These are phyloP conservation scores for Dothiorella sarmentorum DNA, from an alignment of 2,329 filamentous ascomycete species.

Conservation along the genomic window DNA sequence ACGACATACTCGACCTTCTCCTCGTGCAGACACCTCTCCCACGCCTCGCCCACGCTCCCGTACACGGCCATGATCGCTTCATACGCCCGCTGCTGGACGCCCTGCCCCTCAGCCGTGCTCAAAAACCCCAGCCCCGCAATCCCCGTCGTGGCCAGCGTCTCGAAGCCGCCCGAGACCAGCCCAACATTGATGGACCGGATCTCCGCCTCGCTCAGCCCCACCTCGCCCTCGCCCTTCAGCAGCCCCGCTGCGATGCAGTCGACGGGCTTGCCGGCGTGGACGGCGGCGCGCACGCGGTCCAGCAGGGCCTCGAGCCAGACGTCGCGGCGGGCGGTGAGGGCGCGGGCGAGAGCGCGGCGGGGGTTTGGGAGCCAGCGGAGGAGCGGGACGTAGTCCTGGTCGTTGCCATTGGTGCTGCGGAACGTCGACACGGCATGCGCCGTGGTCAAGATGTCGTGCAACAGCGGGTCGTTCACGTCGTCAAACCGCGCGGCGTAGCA, in stretches of 20 bases:
- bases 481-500: constrained; percentile 15
- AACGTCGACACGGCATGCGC: constrained; percentile 9
- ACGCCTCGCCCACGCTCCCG: not conserved
- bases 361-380: constrained; percentile 2
- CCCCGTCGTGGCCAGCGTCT: constrained; percentile 14
- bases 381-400: constrained; percentile 9
- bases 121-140: constrained; percentile 10
- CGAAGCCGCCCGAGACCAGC: constrained; percentile 6
- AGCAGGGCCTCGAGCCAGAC: constrained; percentile 13
- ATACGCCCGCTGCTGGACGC: constrained; percentile 10
- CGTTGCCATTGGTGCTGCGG: constrained; percentile 16
- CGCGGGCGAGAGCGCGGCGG: not conserved
- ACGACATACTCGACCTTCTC: constrained; percentile 15
- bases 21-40: constrained; percentile 11
- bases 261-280: not conserved
- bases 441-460: constrained; percentile 9
- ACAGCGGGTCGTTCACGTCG: constrained; percentile 2
- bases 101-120: not conserved
- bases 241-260: constrained; percentile 4
- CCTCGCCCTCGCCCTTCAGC: not conserved
- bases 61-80: constrained; percentile 8
- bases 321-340: constrained; percentile 1
- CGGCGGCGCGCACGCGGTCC: not conserved
- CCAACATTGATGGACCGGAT: constrained; percentile 16
- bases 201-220: constrained; percentile 6